Percentiles rank a stretch among this genome's conserved stretches.
These are phyloP conservation scores for Claviceps sp. DNA, from an alignment of 2,329 filamentous ascomycete genomes.

Conservation along the genomic window DNA sequence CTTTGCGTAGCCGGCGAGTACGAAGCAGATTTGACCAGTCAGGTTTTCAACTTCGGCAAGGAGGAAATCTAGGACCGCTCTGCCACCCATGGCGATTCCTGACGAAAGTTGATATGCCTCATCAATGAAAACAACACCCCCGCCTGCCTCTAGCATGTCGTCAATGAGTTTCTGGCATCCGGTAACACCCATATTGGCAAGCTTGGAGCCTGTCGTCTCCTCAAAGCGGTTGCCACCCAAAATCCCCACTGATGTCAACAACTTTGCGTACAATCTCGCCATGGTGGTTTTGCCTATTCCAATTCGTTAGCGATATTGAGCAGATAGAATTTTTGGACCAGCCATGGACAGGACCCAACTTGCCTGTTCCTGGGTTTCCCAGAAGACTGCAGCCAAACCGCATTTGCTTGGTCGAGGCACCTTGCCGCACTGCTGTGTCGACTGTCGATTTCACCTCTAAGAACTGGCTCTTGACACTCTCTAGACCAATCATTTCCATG, in stretches of 20 bases:
- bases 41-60: constrained; percentile 62
- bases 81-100: constrained; percentile 42
- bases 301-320: not conserved
- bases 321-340: not conserved
- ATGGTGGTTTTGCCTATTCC: constrained; percentile 54
- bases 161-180: constrained; percentile 39
- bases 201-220: constrained; percentile 54
- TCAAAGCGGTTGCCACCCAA: constrained; percentile 47
- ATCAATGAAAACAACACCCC: constrained; percentile 64
- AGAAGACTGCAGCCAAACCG: constrained; percentile 50
- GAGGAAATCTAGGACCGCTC: constrained; percentile 54
- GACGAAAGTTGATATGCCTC: constrained; percentile 64
- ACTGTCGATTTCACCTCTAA: constrained; percentile 49
- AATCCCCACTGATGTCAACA: constrained; percentile 47
- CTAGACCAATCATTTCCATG: constrained; percentile 60
- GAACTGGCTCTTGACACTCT: constrained; percentile 52
- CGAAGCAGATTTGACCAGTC: constrained; percentile 54
- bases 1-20: constrained; percentile 60
- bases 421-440: constrained; percentile 46
- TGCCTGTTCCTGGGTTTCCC: constrained; percentile 65
- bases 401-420: constrained; percentile 38
- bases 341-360: constrained; percentile 6
- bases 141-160: constrained; percentile 39
- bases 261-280: constrained; percentile 54
- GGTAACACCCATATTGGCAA: constrained; percentile 48